phyloP scores from a whole-genome alignment of 108 stramenopile genomes.

The Halocafeteria seosinensis region DNA sequence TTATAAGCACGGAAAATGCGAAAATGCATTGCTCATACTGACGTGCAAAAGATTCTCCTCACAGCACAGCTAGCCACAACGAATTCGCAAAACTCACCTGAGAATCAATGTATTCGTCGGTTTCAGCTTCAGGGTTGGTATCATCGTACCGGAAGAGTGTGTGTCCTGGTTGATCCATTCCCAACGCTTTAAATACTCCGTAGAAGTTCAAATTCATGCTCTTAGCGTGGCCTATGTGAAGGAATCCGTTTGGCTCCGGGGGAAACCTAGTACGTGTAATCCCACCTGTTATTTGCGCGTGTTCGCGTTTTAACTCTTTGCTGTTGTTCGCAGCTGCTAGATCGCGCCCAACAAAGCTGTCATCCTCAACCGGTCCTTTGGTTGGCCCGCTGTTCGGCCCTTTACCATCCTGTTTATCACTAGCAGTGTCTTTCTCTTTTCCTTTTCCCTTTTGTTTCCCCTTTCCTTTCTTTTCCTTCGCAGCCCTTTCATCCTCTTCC shows the following conservation, averaged over 20 bases:
- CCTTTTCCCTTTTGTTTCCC: background rate
- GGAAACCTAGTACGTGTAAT: constrained; percentile 88
- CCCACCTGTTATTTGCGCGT: constrained; percentile 54
- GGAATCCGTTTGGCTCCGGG: constrained; percentile 92
- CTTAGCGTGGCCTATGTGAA: constrained; percentile 99
- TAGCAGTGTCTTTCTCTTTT: background rate
- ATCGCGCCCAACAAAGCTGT: constrained; percentile 1
- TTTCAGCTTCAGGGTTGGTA: constrained; percentile 96
- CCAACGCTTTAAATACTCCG: constrained; percentile 79
- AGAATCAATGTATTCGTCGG: constrained; percentile 78
- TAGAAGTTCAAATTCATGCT: constrained; percentile 83
- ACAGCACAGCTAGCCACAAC: constrained; percentile 38
- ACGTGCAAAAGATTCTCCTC: background rate
- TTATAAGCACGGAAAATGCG: background rate
- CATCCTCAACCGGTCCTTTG: too few relatives aligned
- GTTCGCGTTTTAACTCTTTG: constrained; percentile 53
- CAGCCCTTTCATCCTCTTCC: constrained; percentile 8
- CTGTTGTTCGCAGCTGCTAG: constrained; percentile 36
- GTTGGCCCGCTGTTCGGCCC: too few relatives aligned
- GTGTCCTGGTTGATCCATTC: constrained; percentile 52
- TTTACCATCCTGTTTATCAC: background rate
- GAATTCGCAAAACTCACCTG: too few relatives aligned
- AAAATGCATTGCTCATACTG: background rate
- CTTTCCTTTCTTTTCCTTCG: background rate
- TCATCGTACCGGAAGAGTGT: constrained; percentile 74